These are phyloP conservation scores for Curvularia verruculosa DNA, from an alignment of 2,329 filamentous ascomycete species.

Conservation along the genomic window DNA sequence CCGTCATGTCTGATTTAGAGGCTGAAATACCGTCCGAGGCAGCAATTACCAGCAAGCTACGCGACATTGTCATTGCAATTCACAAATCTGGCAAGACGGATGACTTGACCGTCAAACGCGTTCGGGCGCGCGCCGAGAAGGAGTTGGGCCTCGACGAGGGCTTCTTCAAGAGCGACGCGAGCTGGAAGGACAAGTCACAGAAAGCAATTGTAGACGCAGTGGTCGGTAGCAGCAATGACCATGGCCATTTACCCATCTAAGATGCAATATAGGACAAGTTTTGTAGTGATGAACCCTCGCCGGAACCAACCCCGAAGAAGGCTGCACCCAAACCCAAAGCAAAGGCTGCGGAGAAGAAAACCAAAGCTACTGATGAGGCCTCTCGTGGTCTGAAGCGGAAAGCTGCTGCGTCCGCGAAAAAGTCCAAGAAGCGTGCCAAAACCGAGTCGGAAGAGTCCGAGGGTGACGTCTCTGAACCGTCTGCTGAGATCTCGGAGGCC, in stretches of 20 bases:
- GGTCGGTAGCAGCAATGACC: constrained; percentile 23
- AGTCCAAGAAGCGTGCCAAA: constrained; percentile 27
- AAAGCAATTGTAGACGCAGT: constrained; percentile 37
- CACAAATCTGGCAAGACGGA: constrained; percentile 53
- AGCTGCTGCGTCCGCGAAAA: constrained; percentile 35
- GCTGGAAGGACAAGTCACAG: constrained; percentile 63
- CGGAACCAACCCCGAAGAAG: constrained; percentile 30
- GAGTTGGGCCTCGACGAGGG: constrained; percentile 58
- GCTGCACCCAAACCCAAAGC: constrained; percentile 26
- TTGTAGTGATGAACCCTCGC: constrained; percentile 32
- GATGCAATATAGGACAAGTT: constrained; percentile 33
- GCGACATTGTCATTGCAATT: constrained; percentile 49
- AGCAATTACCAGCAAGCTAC: constrained; percentile 49
- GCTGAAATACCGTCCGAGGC: constrained; percentile 42
- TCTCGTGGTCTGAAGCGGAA: constrained; percentile 42
- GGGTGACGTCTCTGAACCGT: constrained; percentile 25
- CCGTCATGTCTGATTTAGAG: constrained; percentile 44
- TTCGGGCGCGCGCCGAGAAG: constrained; percentile 60
- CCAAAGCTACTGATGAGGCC: constrained; percentile 19
- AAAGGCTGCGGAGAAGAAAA: constrained; percentile 33
- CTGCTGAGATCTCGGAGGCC: constrained; percentile 28
- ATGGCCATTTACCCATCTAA: not conserved
- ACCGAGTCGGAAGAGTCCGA: constrained; percentile 37
- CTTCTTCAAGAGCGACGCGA: constrained; percentile 60
- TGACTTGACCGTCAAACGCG: constrained; percentile 63